phyloP scores from a whole-genome alignment of 2,329 filamentous ascomycete species.

The Lithohypha guttulata region DNA sequence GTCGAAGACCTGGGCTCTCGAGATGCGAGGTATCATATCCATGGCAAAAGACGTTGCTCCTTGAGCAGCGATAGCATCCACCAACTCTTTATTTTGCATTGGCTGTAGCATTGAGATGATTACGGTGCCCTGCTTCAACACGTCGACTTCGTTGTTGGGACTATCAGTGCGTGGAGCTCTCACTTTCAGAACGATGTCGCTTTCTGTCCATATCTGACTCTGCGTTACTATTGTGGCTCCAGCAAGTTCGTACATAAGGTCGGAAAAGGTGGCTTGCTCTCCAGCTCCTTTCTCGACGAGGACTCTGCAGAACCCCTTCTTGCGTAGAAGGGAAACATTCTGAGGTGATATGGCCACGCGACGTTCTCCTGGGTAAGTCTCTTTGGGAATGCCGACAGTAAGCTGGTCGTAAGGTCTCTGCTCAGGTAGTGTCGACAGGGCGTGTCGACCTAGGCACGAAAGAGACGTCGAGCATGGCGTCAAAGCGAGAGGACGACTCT shows the following conservation, averaged over 20 bases:
- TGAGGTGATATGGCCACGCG: conserved; percentile 76
- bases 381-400: conserved; percentile 67
- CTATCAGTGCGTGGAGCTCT: conserved; percentile 55
- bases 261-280: conserved; percentile 61
- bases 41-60: conserved; percentile 75
- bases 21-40: conserved; percentile 87
- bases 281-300: conserved; percentile 76
- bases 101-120: conserved; percentile 78
- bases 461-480: neutral
- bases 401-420: conserved; percentile 55
- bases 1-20: conserved; percentile 78
- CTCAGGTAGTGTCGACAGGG: conserved; percentile 1
- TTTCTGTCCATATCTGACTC: conserved; percentile 58
- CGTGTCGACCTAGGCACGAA: neutral
- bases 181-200: conserved; percentile 77
- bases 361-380: conserved; percentile 67
- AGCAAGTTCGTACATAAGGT: conserved; percentile 64
- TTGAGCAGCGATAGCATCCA: conserved; percentile 59
- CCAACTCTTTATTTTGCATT: conserved; percentile 63
- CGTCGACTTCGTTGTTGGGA: conserved; percentile 53
- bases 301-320: conserved; percentile 71
- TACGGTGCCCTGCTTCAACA: conserved; percentile 58
- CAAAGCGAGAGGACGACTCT: neutral
- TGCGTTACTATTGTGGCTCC: conserved; percentile 67
- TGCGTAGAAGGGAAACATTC: conserved; percentile 70